Conservation (phyloP, 176 grass and related monocot genomes). For the Avena eriantha region DNA sequence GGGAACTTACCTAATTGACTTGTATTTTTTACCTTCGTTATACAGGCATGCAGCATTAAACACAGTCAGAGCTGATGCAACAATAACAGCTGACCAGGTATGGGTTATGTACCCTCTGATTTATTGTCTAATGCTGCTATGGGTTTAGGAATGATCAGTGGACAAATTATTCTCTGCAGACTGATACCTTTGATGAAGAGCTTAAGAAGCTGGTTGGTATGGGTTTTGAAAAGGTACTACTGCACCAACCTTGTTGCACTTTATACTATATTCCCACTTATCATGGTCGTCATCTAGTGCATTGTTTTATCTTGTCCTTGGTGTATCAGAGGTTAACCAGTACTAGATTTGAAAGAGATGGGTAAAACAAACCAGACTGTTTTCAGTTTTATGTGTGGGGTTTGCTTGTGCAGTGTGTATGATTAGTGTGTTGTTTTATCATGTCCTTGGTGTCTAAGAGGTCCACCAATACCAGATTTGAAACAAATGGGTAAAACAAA, state of each 20-base stretch:
- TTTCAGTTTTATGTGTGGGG: background rate
- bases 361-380: conserved; percentile 15
- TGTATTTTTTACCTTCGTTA: conserved; percentile 21
- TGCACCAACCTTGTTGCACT: background rate
- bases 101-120: conserved; percentile 8
- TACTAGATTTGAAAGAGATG: background rate
- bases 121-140: conserved; percentile 23
- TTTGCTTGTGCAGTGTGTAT: background rate
- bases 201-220: conserved; percentile 84
- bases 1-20: background rate
- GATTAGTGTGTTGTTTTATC: background rate
- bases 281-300: conserved; percentile 4
- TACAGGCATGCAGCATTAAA: conserved; percentile 62
- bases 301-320: background rate
- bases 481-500: background rate
- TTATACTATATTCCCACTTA: conserved; percentile 1
- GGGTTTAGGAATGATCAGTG: conserved; percentile 20
- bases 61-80: conserved; percentile 62
- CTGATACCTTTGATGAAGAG: conserved; percentile 96
- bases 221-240: conserved; percentile 95
- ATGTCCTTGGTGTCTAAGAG: background rate
- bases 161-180: conserved; percentile 53
- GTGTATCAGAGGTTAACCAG: background rate
- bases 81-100: conserved; percentile 68
- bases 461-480: background rate